These are phyloP conservation scores for Ramalina peruviana DNA, from an alignment of 495 filamentous ascomycete species.

Conservation along the genomic window DNA sequence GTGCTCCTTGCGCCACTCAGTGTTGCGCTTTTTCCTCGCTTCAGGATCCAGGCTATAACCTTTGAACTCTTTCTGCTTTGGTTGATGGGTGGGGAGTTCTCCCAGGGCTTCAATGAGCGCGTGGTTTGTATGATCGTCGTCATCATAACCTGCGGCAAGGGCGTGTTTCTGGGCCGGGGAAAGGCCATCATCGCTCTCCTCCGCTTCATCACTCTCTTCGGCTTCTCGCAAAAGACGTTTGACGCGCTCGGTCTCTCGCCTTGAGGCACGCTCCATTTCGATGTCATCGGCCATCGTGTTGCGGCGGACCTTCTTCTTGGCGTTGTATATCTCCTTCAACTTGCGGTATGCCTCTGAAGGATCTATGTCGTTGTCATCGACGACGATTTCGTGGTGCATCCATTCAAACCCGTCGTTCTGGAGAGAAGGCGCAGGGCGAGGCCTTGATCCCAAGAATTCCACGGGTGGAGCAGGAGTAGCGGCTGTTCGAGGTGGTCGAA, in stretches of 20 bases:
- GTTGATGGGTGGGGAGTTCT: background rate
- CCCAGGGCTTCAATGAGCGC: background rate
- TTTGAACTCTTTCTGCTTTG: background rate
- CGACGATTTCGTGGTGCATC: background rate
- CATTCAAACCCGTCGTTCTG: background rate
- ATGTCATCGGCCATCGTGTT: constrained; percentile 12
- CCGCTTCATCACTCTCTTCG: background rate
- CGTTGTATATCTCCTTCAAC: constrained; percentile 1
- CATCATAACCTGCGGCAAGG: background rate
- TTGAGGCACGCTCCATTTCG: constrained; percentile 6
- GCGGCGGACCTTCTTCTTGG: background rate
- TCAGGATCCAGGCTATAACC: background rate
- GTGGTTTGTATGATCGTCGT: background rate
- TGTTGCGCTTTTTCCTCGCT: background rate
- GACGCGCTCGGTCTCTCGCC: constrained; percentile 5
- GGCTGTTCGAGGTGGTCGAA: background rate
- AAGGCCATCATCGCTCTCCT: background rate
- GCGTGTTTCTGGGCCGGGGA: background rate
- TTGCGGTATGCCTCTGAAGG: background rate
- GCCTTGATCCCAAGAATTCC: no score
- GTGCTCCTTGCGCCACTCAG: background rate
- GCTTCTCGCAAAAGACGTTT: background rate
- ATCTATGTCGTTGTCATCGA: background rate
- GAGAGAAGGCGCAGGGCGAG: background rate
- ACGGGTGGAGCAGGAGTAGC: background rate